These are phyloP conservation scores for Kwoniella dejecticola DNA, from an alignment of 768 basidiomycete species.

Conservation along the genomic window DNA sequence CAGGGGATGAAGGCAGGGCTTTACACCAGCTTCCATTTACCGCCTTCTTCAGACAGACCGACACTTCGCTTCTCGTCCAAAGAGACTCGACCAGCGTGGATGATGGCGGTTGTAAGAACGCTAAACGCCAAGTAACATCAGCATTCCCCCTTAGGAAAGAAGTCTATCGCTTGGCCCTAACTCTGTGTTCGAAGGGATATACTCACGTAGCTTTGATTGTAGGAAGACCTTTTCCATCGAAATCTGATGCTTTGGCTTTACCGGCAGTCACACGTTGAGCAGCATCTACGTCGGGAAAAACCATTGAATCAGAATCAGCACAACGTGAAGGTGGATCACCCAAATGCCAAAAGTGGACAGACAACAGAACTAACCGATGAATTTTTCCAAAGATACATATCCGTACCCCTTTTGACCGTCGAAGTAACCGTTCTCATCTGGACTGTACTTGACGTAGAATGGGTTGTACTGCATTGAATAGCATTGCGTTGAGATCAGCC, in stretches of 20 bases:
- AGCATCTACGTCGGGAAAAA: no score
- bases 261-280: slow-evolving; percentile 76
- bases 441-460: slow-evolving; percentile 83
- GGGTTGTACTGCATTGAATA: slow-evolving; percentile 70
- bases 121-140: slow-evolving; percentile 11
- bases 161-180: not conserved
- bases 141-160: no score
- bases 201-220: slow-evolving; percentile 83
- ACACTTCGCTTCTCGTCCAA: slow-evolving; percentile 87
- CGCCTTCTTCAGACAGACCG: slow-evolving; percentile 65
- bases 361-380: slow-evolving; percentile 61
- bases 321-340: not conserved
- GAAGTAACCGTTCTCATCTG: slow-evolving; percentile 83
- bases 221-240: slow-evolving; percentile 76
- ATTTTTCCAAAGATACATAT: slow-evolving; percentile 88
- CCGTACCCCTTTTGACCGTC: slow-evolving; percentile 91
- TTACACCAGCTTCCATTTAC: slow-evolving; percentile 40
- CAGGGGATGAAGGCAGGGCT: no score
- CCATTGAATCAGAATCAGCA: not conserved
- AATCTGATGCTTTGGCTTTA: slow-evolving; percentile 67
- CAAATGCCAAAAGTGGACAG: no score
- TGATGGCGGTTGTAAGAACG: slow-evolving; percentile 59
- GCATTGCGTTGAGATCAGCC: not conserved
- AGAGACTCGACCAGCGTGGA: slow-evolving; percentile 86
- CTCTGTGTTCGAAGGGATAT: slow-evolving; percentile 3